A percentile compares a stretch with the other conserved stretches of the same genome.
phyloP scores from a whole-genome alignment of 495 filamentous ascomycete species.

The Hyphodiscus hymeniophilus region DNA sequence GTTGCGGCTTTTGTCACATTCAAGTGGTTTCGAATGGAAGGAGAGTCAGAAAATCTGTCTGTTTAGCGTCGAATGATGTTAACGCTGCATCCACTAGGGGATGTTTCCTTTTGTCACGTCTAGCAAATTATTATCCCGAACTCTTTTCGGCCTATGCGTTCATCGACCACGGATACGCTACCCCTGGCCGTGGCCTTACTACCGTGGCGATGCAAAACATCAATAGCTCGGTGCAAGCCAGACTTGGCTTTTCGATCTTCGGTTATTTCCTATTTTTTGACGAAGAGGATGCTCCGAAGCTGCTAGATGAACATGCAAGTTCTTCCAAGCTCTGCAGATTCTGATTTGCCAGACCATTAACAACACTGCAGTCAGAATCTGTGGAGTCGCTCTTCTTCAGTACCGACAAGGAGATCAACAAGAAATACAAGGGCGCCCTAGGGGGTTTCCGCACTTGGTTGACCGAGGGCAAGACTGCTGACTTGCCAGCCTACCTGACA shows the following conservation, averaged over 20 bases:
- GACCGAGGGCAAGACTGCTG: conserved; percentile 16
- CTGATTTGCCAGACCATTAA: conserved; percentile 12
- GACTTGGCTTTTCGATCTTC: conserved; percentile 18
- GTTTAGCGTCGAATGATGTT: conserved; percentile 12
- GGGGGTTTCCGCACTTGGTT: conserved; percentile 18
- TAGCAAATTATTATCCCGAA: conserved; percentile 15
- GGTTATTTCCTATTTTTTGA: conserved; percentile 22
- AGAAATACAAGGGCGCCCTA: conserved; percentile 16
- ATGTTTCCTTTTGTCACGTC: conserved; percentile 16
- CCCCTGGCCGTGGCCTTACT: conserved; percentile 11
- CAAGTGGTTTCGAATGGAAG: conserved; percentile 5
- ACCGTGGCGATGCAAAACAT: conserved; percentile 11
- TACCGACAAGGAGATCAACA: conserved; percentile 15
- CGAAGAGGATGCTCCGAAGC: conserved; percentile 16
- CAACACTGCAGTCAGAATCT: conserved; percentile 15
- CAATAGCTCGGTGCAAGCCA: conserved; percentile 9
- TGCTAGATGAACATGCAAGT: conserved; percentile 16
- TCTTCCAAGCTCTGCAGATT: conserved; percentile 16
- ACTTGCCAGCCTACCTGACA: conserved; percentile 17
- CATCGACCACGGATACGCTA: conserved; percentile 12
- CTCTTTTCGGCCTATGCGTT: conserved; percentile 15
- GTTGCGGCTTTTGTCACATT: conserved; percentile 7
- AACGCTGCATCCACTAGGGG: conserved; percentile 17
- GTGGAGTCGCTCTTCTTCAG: conserved; percentile 15
- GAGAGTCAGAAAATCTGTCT: conserved; percentile 4